Percentiles rank a stretch among this genome's conserved stretches.
phyloP scores from a whole-genome alignment of 805 yeast genomes.

The Komagataella pseudopastoris region DNA sequence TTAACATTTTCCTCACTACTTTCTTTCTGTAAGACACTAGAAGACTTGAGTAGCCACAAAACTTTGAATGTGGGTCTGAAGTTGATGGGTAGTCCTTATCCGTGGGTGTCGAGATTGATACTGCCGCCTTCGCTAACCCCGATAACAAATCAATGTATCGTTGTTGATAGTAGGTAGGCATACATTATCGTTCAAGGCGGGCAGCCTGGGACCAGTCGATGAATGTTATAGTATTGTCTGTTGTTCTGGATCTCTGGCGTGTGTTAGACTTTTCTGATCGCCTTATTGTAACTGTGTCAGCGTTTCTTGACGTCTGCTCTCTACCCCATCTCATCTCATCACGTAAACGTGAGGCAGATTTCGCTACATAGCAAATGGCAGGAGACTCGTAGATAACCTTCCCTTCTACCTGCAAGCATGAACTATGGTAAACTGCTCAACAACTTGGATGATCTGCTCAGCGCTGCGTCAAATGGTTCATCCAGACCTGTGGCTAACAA shows the following conservation, averaged over 20 bases:
- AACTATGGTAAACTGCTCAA: neutral
- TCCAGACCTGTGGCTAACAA: neutral
- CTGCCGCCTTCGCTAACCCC: neutral
- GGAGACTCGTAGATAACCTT: no score
- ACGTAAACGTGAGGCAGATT: neutral
- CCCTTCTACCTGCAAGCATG: neutral
- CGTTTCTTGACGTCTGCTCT: neutral
- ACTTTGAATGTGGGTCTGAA: constrained; percentile 5
- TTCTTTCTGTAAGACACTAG: neutral
- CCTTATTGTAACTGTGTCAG: neutral
- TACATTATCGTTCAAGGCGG: neutral
- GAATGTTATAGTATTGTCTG: neutral
- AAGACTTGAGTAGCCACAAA: neutral
- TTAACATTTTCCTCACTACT: neutral
- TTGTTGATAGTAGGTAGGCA: neutral
- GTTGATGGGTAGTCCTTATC: constrained; percentile 1
- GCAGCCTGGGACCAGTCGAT: neutral
- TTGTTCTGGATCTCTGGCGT: neutral
- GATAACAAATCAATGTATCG: neutral
- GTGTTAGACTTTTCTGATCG: no score
- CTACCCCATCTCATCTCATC: neutral
- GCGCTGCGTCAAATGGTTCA: neutral
- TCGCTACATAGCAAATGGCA: neutral
- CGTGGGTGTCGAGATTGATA: neutral
- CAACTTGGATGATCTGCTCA: neutral